These are phyloP conservation scores for Macrocybe gigantea DNA, from an alignment of 768 basidiomycete species.

Conservation along the genomic window DNA sequence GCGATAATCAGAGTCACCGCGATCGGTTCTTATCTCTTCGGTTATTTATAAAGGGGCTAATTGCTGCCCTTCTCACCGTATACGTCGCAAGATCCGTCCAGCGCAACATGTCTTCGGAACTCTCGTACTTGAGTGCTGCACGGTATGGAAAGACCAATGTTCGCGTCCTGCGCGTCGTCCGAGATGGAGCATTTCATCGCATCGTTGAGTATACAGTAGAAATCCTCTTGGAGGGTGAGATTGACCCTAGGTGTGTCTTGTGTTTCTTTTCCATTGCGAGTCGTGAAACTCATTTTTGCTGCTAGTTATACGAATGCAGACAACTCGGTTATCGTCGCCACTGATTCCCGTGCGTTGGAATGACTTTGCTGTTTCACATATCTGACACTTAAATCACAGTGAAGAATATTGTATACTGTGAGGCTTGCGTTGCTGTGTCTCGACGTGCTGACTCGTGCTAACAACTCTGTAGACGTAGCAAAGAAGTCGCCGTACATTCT, in stretches of 20 bases:
- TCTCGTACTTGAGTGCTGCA: conserved; percentile 23
- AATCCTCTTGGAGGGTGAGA: conserved; percentile 76
- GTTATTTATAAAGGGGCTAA: too few species aligned
- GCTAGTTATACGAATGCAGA: conserved; percentile 82
- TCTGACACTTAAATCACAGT: conserved; percentile 27
- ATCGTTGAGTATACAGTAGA: conserved; percentile 84
- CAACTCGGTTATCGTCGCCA: conserved; percentile 84
- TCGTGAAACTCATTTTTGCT: neutral
- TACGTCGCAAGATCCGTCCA: too few species aligned
- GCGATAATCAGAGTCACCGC: too few species aligned
- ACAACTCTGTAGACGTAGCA: conserved; percentile 55
- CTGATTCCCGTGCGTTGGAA: conserved; percentile 71
- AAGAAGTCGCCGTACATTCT: conserved; percentile 88
- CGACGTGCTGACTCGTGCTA: neutral
- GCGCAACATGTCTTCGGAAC: too few species aligned
- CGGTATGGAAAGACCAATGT: conserved; percentile 87
- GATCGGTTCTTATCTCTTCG: too few species aligned
- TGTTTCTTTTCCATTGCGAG: neutral
- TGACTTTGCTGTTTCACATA: neutral
- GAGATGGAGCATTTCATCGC: conserved; percentile 60
- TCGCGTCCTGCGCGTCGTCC: conserved; percentile 79
- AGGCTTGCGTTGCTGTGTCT: conserved; percentile 6
- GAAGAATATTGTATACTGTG: conserved; percentile 66
- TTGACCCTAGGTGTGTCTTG: conserved; percentile 57
- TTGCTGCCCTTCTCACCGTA: too few species aligned